Base-by-base conservation (phyloP, 2,329 filamentous ascomycete species). In the Claviceps sp. region DNA sequence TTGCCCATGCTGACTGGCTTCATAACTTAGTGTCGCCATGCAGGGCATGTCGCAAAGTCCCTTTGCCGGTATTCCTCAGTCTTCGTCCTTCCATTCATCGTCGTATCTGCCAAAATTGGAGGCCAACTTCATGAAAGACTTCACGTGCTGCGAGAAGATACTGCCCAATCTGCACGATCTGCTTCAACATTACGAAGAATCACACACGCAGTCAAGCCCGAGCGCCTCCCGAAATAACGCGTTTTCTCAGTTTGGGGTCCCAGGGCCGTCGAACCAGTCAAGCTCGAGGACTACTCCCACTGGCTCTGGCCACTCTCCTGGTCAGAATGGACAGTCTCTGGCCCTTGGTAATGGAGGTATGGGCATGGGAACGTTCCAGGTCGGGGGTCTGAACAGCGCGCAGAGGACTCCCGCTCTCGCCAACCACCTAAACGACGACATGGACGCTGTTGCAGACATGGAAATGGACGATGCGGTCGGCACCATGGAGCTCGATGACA, bases 51-150 rank as follows among this genome's bases (percentile, higher is more conserved):
- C 93, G n/a, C 93, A 93, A 11, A 95, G 91, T 63, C 57, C 54
- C 2, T 55, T 56, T 37, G 67, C 72, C 54, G 66, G 63, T 47
- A 82, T 77, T 53, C 80, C 90, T 61, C 85, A 90, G 67, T 95
- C 90, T n/a, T 88, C 93, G 0, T 96, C 91, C 1, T 94, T 88
- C 62, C 91, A 97, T 68, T 97, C 91, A 1, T 95, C 90, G 6
- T 97, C 93, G 26, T 97, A 97, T 65, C 79, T 96, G 1, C 91
- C 90, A 9, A 96, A 95, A 68, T 82, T 96, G 64, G 93, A 98
- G 69, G 91, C 91, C 55, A 93, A 91, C 64, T 98, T 96, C 67
- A 94, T 97, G 88, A 85, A 85, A 68, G 90, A 97, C 71, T 97
- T 97, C 70, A 85, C 85, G 50, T 98, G 93, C 72, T 98, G 93